Base-by-base conservation (phyloP, 2,329 filamentous ascomycete species). In the Metarhizium anisopliae region DNA sequence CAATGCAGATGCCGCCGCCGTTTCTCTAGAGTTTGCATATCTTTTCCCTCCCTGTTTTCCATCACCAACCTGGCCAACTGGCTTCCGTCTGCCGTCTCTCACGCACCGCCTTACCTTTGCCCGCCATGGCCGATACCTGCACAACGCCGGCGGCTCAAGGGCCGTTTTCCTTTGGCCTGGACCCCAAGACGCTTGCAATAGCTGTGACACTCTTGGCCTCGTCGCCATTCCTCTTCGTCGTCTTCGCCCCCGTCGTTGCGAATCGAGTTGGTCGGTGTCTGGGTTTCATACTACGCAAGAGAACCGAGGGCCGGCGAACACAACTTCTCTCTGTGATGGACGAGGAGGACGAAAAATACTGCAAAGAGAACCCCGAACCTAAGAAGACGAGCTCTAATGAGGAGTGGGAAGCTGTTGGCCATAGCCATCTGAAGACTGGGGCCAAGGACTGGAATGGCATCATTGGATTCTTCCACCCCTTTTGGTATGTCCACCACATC, bases 401-500 rank as follows among this genome's bases (percentile, higher is more conserved):
- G 32, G 85, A 85, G 52, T 89, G 86, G 85, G 85, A 89, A 68
- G 85, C 84, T 63, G 78, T 90, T 49, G 85, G 83, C 63, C 78
- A 90, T 29, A 81, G 86, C 57, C 72, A 76, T 40, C 72, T 77
- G 5, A 64, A 67, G 3, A 75, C 68, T 55, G 56, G 61, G 6
- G 43, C 47, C 42, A 72, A 71, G 61, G 79, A 87, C 50, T 96
- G 89, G 89, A 78, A 85, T 59, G 92, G 92, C 36, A 84, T 96
- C 54, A 83, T 97, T 59, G 94, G 90, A 50, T 97, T 99, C 79
- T 96, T 99, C 68, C 94, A 99, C 70, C 94, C 94, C 1, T 99
- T 96, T 70, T 97, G 94, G 89, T 93, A 76, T 60, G 80, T 67
- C 38, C 6, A 35, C 56, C 29, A 8, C 36, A 45, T 8, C 30